Evolutionary conservation across 352 stramenopile species (phyloP).

Genomic region (Pythium guiyangense): DNA sequence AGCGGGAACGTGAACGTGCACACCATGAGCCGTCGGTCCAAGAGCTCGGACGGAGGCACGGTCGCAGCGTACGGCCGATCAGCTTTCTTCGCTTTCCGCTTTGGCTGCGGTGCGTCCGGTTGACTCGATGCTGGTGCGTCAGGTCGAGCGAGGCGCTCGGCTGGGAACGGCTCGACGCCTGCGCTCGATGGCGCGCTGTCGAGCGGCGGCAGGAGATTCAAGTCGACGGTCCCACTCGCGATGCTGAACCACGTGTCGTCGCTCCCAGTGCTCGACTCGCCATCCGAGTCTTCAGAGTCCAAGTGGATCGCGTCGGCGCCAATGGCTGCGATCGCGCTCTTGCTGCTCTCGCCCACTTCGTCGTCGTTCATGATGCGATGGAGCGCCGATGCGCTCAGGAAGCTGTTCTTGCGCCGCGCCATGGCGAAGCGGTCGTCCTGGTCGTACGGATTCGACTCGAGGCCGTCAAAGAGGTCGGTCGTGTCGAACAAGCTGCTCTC

Average conservation of each 20-base stretch:
- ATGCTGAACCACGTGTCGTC: constrained; percentile 90
- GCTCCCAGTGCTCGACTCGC: constrained; percentile 70
- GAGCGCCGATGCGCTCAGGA: constrained; percentile 46
- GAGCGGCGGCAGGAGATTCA: constrained; percentile 12
- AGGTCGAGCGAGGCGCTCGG: background rate
- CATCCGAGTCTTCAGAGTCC: constrained; percentile 37
- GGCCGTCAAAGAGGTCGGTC: constrained; percentile 14
- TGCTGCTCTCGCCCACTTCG: constrained; percentile 28
- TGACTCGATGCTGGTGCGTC: background rate
- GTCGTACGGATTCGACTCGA: constrained; percentile 18
- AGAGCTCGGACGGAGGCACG: constrained; percentile 29
- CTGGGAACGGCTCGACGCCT: background rate
- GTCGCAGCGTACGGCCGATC: constrained; percentile 13
- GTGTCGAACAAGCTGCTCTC: constrained; percentile 15
- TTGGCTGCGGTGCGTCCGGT: constrained; percentile 7
- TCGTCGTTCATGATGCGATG: constrained; percentile 48
- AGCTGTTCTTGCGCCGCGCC: constrained; percentile 21
- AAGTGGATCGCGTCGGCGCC: constrained; percentile 15
- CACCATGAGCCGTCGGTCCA: constrained; percentile 70
- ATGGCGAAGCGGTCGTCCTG: constrained; percentile 21
- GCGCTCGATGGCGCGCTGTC: background rate
- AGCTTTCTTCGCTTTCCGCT: constrained; percentile 22
- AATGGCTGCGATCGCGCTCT: constrained; percentile 6
- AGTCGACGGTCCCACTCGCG: constrained; percentile 57
- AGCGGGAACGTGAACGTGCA: constrained; percentile 80